A percentile compares a stretch with the other conserved stretches of the same genome.
Conservation (phyloP, 768 basidiomycete species). For the Agrocybe praecox region DNA sequence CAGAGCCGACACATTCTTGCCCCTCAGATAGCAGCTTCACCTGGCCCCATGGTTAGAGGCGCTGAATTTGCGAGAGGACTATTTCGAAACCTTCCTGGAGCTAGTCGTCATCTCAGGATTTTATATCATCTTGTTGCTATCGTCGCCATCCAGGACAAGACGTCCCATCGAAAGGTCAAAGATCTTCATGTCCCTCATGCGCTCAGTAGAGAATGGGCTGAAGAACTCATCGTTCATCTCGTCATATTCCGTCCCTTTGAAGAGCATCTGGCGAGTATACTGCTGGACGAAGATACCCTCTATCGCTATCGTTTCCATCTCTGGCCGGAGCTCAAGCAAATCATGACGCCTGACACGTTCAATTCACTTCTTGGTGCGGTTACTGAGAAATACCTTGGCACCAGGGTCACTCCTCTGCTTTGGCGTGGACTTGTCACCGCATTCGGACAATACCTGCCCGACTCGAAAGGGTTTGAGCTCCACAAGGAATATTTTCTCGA, state of each 20-base stretch:
- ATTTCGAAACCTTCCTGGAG: no score
- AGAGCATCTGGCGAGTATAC: neutral
- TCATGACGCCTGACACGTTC: neutral
- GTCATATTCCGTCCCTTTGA: constrained; percentile 10
- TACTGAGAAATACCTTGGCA: neutral
- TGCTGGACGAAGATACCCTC: neutral
- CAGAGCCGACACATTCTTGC: no score
- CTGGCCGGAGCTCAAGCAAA: neutral
- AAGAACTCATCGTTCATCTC: neutral
- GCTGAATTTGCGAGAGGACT: no score
- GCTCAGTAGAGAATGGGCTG: neutral
- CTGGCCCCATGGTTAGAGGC: no score
- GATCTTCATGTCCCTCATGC: constrained; percentile 2
- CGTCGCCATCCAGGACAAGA: constrained; percentile 9
- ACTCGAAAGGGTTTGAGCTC: neutral
- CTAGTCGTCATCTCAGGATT: no score
- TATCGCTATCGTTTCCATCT: constrained; percentile 2
- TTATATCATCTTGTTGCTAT: neutral
- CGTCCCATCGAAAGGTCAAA: neutral
- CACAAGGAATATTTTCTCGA: neutral
- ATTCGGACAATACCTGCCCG: neutral
- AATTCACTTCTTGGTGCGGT: neutral
- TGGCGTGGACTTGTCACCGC: neutral
- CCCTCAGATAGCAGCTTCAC: no score
- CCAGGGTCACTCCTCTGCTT: neutral